A percentile compares a stretch with the other conserved stretches of the same genome.
These are phyloP conservation scores for Chalciporus sp. DNA, from an alignment of 1,284 basidiomycete genomes.

Conservation along the genomic window DNA sequence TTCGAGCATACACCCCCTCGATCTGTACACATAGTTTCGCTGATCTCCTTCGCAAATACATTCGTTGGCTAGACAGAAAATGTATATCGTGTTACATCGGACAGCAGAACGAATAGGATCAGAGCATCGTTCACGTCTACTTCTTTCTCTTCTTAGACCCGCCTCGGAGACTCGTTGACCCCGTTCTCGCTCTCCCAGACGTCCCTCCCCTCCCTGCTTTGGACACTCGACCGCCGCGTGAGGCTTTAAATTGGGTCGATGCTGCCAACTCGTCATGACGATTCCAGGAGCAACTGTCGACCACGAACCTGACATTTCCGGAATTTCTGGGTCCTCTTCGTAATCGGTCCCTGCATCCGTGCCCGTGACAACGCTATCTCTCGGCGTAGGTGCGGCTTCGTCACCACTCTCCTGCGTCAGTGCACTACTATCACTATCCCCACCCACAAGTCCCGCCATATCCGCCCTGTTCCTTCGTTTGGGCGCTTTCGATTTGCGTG, in stretches of 20 bases:
- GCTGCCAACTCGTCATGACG: conserved; percentile 23
- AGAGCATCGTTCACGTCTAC: conserved; percentile 16
- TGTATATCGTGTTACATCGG: conserved; percentile 1
- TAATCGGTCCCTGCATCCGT: conserved; percentile 72
- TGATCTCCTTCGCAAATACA: conserved; percentile 10
- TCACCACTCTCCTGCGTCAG: conserved; percentile 79
- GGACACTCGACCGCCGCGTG: conserved; percentile 29
- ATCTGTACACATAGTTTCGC: conserved; percentile 8
- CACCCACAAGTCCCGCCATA: conserved; percentile 68
- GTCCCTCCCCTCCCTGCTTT: conserved; percentile 29
- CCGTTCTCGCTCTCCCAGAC: conserved; percentile 29
- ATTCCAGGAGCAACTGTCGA: not conserved
- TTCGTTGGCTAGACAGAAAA: not conserved
- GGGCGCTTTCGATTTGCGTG: conserved; percentile 28
- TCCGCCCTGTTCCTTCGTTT: conserved; percentile 40
- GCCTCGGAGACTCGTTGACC: conserved; percentile 28
- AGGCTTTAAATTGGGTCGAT: conserved; percentile 21
- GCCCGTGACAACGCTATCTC: conserved; percentile 63
- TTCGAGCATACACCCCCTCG: not conserved
- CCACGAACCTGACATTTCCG: conserved; percentile 55
- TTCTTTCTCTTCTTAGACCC: conserved; percentile 36
- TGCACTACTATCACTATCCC: conserved; percentile 80
- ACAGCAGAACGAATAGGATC: not conserved
- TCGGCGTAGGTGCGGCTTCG: conserved; percentile 56
- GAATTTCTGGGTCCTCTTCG: conserved; percentile 62